A percentile compares a stretch with the other conserved stretches of the same genome.
Conservation (phyloP, 345 rosid genomes). For the Arabidopsis arenosa region DNA sequence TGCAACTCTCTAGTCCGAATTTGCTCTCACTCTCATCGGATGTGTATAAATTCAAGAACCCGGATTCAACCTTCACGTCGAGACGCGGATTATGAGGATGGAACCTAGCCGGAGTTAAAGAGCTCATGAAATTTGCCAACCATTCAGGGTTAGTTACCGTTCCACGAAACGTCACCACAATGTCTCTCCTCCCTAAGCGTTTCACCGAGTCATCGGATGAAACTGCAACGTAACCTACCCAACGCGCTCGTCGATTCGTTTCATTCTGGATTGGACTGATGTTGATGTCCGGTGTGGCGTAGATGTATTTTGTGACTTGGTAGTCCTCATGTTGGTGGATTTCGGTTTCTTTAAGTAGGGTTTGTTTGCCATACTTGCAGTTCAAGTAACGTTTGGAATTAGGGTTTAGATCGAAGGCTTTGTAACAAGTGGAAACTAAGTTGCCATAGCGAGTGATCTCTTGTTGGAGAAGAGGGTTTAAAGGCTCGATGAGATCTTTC, state of each 20-base stretch:
- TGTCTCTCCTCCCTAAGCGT: slow-evolving; percentile 77
- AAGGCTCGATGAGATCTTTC: slow-evolving; percentile 73
- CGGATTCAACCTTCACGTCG: slow-evolving; percentile 78
- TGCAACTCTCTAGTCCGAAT: slow-evolving; percentile 78
- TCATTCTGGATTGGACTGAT: slow-evolving; percentile 60
- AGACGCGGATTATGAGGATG: slow-evolving; percentile 67
- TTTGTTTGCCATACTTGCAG: slow-evolving; percentile 74
- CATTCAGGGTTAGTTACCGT: slow-evolving; percentile 81
- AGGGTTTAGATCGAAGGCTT: slow-evolving; percentile 73
- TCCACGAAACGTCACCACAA: slow-evolving; percentile 74
- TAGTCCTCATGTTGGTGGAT: slow-evolving; percentile 60
- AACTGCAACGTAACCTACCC: slow-evolving; percentile 83
- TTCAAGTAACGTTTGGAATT: slow-evolving; percentile 70
- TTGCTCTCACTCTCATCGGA: slow-evolving; percentile 61
- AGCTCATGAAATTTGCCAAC: slow-evolving; percentile 79
- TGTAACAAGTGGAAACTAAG: slow-evolving; percentile 69
- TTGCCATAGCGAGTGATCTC: slow-evolving; percentile 83
- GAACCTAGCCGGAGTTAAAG: slow-evolving; percentile 68
- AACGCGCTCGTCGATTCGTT: slow-evolving; percentile 52
- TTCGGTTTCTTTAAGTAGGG: slow-evolving; percentile 56
- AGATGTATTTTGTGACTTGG: slow-evolving; percentile 80
- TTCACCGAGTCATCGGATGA: slow-evolving; percentile 53
- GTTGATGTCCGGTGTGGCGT: slow-evolving; percentile 70
- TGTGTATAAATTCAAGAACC: slow-evolving; percentile 86
- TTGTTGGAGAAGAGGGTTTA: slow-evolving; percentile 74